Base-by-base conservation (phyloP, 148 eudicot species). In the Beta vulgaris region DNA sequence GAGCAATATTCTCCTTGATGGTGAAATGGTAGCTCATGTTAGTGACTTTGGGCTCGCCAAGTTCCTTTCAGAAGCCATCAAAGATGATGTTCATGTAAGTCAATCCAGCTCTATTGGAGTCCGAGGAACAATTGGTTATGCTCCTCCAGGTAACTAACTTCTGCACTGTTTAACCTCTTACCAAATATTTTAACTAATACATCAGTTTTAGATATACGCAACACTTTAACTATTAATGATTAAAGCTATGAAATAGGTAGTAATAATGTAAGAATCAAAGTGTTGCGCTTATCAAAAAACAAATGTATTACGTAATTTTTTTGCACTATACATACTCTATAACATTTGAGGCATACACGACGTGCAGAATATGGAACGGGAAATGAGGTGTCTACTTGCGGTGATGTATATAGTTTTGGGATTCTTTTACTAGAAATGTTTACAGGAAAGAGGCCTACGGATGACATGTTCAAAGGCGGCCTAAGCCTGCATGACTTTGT, bases 31-130 rank as follows among this genome's bases (percentile, higher is more conserved):
- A 23, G 89, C 85, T 7, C 81, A 72, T 79, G 85, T 84, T 51
- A 74, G 82, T 15, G 86, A 86, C 72, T 86, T 86, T 62, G 89
- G 89, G 0, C 39, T 86, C 44, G 85, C 89, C 3, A 84, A 77
- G 58, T 67, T 84, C 21, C 75, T 74, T 12, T 28, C 59, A n/a
- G 39, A 36, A 40, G 64, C 28, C 65, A 35, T 25, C 75, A 31
- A 12, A n/a, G n/a, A n/a, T 16, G 36, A n/a, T 19, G 64, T 36
- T 34, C 15, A 44, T 42, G 32, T 8, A 6, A 21, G n/a, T 53
- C 29, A 34, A 18, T 73, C 68, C 19, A 62, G 62, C 53, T 82
- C 82, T 11, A 31, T 64, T 37, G 81, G 78, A 74, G 79, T 82
- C 14, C 51, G 78, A 49, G 81, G 85, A 78, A 77, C 84, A 0